Base-by-base conservation (phyloP, 1,284 basidiomycete genomes). In the Ganoderma multipileum region DNA sequence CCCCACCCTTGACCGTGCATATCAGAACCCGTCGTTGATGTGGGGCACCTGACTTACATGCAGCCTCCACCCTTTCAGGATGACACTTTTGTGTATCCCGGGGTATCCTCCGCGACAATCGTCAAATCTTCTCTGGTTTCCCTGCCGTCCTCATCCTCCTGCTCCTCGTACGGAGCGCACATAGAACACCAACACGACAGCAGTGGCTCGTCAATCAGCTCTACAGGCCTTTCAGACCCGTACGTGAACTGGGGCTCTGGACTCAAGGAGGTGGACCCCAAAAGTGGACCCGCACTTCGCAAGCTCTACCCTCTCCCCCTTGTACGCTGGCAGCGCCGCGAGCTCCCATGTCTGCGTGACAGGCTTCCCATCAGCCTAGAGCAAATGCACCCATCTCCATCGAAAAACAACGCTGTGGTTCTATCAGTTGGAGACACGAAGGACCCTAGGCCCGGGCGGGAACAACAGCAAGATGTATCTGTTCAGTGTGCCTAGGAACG, bases 401-500 rank as follows among this genome's bases (percentile, higher is more conserved):
- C n/a, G n/a, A n/a, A n/a, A n/a, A n/a, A n/a, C n/a, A n/a, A n/a
- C n/a, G n/a, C n/a, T n/a, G n/a, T n/a, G n/a, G n/a, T n/a, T n/a
- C n/a, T n/a, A n/a, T n/a, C n/a, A n/a, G n/a, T n/a, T n/a, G n/a
- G n/a, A n/a, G n/a, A n/a, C n/a, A n/a, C n/a, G n/a, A n/a, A n/a
- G 73, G 38, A 71, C 72, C 18, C 69, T 68, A 59, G 67, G 69
- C 36, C 52, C 57, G 44, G 62, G 66, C 41, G 65, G 68, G 16
- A 68, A 71, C 66, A 85, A 83, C 74, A 84, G 82, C 75, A 92
- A 91, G 80, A 92, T 90, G 36, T 95, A 94, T 78, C 91, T 92
- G 4, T 95, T 95, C 73, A n/a, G 91, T 95, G 52, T 94, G 18
- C 91, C 91, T 8, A 93, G 93, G 26, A 93, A 93, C 74, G 83